Evolutionary conservation across 208 protist genomes (phyloP).

Genomic region (Trypanosomatidae sp.): DNA sequence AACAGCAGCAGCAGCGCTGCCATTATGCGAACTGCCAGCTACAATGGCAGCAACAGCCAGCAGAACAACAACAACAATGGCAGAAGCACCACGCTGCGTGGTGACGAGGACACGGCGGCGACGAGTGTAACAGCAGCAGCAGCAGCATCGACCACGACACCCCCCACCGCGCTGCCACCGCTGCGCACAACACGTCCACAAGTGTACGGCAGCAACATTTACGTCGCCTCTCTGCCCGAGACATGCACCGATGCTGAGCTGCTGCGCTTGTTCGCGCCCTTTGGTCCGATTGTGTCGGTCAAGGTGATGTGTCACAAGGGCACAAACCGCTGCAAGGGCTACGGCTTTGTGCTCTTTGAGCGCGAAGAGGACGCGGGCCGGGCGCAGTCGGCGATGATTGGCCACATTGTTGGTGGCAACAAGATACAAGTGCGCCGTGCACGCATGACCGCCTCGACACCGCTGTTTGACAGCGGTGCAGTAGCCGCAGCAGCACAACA

Average conservation of each 20-base stretch:
- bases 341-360: slow-evolving; percentile 71
- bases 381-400: slow-evolving; percentile 43
- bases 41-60: too few relatives aligned
- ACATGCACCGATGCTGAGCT: slow-evolving; percentile 38
- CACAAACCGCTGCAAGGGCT: slow-evolving; percentile 43
- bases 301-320: slow-evolving; percentile 63
- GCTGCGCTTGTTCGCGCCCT: slow-evolving; percentile 33
- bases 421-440: slow-evolving; percentile 56
- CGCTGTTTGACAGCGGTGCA: slow-evolving; percentile 8
- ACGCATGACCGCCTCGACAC: slow-evolving; percentile 14
- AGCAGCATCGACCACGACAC: too few relatives aligned
- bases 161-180: too few relatives aligned
- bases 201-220: slow-evolving; percentile 41
- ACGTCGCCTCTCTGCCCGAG: slow-evolving; percentile 44
- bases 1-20: too few relatives aligned
- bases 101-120: too few relatives aligned
- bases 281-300: slow-evolving; percentile 40
- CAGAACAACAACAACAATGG: too few relatives aligned
- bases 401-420: slow-evolving; percentile 31
- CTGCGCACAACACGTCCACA: slow-evolving; percentile 6
- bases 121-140: too few relatives aligned
- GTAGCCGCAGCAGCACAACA: too few relatives aligned
- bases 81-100: too few relatives aligned
- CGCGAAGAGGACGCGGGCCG: slow-evolving; percentile 21
- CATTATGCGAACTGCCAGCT: too few relatives aligned